A percentile compares a stretch with the other conserved stretches of the same genome.
phyloP scores from a whole-genome alignment of 495 filamentous ascomycete species.

The Cladorrhinum samala region DNA sequence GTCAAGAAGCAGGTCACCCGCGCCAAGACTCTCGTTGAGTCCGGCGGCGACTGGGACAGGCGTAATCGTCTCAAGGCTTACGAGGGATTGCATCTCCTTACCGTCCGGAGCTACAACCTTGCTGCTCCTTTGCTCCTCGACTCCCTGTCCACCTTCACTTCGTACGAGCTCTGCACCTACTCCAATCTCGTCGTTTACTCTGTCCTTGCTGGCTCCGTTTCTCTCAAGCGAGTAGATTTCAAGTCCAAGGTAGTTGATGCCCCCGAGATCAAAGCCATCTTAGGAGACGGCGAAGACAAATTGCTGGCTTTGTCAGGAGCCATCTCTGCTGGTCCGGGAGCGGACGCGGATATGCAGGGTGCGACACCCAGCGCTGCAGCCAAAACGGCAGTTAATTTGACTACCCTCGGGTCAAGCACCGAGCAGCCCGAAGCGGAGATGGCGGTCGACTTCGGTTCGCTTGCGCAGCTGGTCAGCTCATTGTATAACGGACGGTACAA shows the following conservation, averaged over 20 bases:
- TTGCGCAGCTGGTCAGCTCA: slow-evolving; percentile 81
- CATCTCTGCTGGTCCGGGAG: slow-evolving; percentile 70
- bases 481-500: slow-evolving; percentile 91
- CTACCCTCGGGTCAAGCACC: slow-evolving; percentile 62
- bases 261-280: slow-evolving; percentile 92
- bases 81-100: slow-evolving; percentile 88
- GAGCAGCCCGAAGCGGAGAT: slow-evolving; percentile 71
- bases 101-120: slow-evolving; percentile 78
- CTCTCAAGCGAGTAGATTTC: slow-evolving; percentile 94
- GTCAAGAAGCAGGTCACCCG: slow-evolving; percentile 93
- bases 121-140: slow-evolving; percentile 93
- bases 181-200: slow-evolving; percentile 91
- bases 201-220: slow-evolving; percentile 87
- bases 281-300: slow-evolving; percentile 83
- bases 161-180: slow-evolving; percentile 95
- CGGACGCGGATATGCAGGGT: slow-evolving; percentile 77
- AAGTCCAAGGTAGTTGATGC: slow-evolving; percentile 98
- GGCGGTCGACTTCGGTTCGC: slow-evolving; percentile 69
- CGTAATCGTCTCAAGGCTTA: slow-evolving; percentile 98
- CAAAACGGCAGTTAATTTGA: slow-evolving; percentile 72
- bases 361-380: slow-evolving; percentile 50
- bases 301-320: slow-evolving; percentile 71
- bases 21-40: slow-evolving; percentile 83
- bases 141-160: slow-evolving; percentile 96
- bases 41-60: slow-evolving; percentile 95